Evolutionary conservation across 768 basidiomycete species (phyloP), one percentile per base, ranked within the genome.

Genomic region (Sistotremastrum niveocremeum): DNA sequence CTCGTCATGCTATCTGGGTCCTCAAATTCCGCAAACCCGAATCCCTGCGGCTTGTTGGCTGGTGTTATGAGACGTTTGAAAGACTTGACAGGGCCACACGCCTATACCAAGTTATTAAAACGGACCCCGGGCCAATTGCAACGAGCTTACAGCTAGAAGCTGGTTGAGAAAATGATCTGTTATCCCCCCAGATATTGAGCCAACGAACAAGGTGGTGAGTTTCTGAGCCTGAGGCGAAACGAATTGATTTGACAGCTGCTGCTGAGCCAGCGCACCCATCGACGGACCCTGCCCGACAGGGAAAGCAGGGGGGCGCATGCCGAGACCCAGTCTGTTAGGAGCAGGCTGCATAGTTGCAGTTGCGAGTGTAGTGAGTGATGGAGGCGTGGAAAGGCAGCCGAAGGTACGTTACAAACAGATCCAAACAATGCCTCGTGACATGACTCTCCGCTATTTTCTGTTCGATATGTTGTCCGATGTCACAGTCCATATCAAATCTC

Each of bases 11-110:
- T 79, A 59, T 93, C 86, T 10, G 94, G 88, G 45, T 93, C 93
- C 59, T 93, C 86, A 58, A 77, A 98, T 61, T 94, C 87, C 42
- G 89, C 94, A 63, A 98, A 99, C 7, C 93, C 95, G 58, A 99
- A 98, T 3, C 89, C 90, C 67, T 93, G 87, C 5, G 93, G 85
- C 61, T 93, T 88, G 57, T 93, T 88, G 11, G 85, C 81, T 29
- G 90, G 87, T 2, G 90, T 93, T 40, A 87, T 85, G 28, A 93
- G 78, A 10, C 93, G 81, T 55, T 93, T 97, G 66, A 99, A 86
- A 1, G 86, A 88, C 49, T 79, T 79, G 49, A 97, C 69, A 3
- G 81, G 77, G 9, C 95, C 95, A 55, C 90, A 97, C 31, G 91
- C 81, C 93, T 97, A 49, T 12, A 9, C 20, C 8, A 33, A 40